Evolutionary conservation across 331 rosid genomes (phyloP).

Genomic region (Saraca asoca): DNA sequence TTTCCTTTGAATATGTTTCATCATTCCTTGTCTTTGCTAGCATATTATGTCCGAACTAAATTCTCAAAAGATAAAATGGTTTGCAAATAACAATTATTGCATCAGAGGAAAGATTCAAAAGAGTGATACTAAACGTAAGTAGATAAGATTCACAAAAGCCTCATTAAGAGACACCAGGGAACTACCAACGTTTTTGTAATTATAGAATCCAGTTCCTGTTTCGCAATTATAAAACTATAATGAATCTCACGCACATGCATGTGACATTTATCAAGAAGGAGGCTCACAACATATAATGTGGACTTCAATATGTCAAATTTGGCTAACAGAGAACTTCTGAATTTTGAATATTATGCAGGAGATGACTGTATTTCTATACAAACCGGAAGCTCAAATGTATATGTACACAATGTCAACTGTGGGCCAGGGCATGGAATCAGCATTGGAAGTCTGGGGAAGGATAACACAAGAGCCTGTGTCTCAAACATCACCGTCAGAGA

Average conservation of each 20-base stretch:
- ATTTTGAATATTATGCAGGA: slow-evolving; percentile 43
- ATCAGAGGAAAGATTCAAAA: slow-evolving; percentile 3
- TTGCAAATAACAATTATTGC: background rate
- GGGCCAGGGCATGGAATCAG: slow-evolving; percentile 40
- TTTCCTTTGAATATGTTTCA: too few relatives aligned
- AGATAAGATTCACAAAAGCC: too few relatives aligned
- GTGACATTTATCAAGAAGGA: too few relatives aligned
- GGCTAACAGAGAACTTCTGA: too few relatives aligned
- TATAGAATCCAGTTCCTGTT: too few relatives aligned
- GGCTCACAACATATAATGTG: background rate
- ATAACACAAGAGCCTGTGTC: slow-evolving; percentile 39
- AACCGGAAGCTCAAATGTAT: slow-evolving; percentile 73
- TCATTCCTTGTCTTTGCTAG: slow-evolving; percentile 37
- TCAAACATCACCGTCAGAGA: slow-evolving; percentile 39
- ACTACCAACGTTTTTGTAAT: too few relatives aligned
- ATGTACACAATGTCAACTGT: slow-evolving; percentile 65
- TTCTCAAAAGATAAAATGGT: background rate
- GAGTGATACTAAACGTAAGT: too few relatives aligned
- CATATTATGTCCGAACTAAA: slow-evolving; percentile 8
- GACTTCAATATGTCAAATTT: background rate
- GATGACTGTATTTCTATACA: slow-evolving; percentile 78
- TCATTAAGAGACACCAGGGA: too few relatives aligned
- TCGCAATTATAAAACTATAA: too few relatives aligned
- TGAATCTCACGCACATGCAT: too few relatives aligned
- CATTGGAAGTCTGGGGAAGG: slow-evolving; percentile 39